These are phyloP conservation scores for Volvox carteri DNA, from an alignment of 163 green algal species.

Conservation along the genomic window DNA sequence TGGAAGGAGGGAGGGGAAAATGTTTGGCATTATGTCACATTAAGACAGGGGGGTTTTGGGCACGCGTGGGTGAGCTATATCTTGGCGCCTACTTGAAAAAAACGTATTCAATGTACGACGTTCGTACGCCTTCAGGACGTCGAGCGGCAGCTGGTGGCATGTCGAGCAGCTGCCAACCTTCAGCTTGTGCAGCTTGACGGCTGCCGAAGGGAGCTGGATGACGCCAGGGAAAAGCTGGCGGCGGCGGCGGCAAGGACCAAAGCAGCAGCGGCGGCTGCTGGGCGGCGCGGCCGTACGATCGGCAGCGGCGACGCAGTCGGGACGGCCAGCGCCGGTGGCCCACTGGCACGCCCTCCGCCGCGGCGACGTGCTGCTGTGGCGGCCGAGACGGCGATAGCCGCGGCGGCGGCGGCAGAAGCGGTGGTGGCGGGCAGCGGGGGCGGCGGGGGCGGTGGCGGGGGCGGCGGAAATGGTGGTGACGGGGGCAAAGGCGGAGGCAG, in stretches of 20 bases:
- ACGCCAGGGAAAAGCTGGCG: not conserved
- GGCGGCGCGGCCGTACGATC: too few relatives aligned
- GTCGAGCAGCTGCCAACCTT: not conserved
- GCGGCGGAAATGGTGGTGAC: too few relatives aligned
- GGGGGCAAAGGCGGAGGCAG: too few relatives aligned
- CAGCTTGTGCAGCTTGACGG: not conserved
- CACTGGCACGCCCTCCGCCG: too few relatives aligned
- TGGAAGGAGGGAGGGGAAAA: not conserved
- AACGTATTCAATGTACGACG: not conserved
- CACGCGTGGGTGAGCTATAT: not conserved
- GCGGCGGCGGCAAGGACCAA: not conserved
- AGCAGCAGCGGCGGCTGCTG: too few relatives aligned
- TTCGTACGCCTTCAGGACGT: not conserved
- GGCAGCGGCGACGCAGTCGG: too few relatives aligned
- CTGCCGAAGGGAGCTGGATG: not conserved
- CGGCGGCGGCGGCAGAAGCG: too few relatives aligned
- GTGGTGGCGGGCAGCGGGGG: too few relatives aligned
- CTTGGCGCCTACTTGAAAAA: not conserved
- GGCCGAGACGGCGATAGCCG: too few relatives aligned
- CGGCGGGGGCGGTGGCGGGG: too few relatives aligned
- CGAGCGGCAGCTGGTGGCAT: not conserved
- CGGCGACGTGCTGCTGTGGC: too few relatives aligned
- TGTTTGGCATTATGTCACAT: not conserved
- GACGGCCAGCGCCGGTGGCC: too few relatives aligned
- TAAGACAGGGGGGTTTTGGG: not conserved